Conservation (phyloP, 2,329 filamentous ascomycete genomes). For the Thelonectria discophora region DNA sequence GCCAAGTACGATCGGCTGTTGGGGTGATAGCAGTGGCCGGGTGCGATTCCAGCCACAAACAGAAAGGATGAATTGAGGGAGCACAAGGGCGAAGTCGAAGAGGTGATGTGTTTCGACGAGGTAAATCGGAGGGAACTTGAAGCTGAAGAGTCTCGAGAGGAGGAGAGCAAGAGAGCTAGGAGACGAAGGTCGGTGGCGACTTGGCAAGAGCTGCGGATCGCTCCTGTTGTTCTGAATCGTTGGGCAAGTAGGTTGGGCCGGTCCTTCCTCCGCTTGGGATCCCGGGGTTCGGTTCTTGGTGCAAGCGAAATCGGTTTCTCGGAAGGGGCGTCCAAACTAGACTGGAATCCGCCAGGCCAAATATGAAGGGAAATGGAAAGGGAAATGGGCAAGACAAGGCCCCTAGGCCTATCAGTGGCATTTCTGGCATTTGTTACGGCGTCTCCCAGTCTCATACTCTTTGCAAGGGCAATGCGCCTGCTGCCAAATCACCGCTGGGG, state of each 20-base stretch:
- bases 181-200: background rate
- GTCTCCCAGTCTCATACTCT: background rate
- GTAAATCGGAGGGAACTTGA: background rate
- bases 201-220: slow-evolving; percentile 2
- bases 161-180: background rate
- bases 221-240: slow-evolving; percentile 5
- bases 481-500: slow-evolving; percentile 38
- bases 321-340: slow-evolving; percentile 16
- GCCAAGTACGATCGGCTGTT: slow-evolving; percentile 9
- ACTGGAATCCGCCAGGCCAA: background rate
- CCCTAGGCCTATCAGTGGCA: background rate
- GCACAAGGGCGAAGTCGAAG: background rate
- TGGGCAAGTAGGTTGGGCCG: slow-evolving; percentile 12
- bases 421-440: background rate
- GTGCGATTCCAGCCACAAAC: background rate
- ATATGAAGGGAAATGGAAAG: background rate
- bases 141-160: background rate
- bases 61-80: background rate
- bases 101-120: too few species aligned
- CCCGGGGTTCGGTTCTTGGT: slow-evolving; percentile 8
- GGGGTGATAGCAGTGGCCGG: slow-evolving; percentile 6
- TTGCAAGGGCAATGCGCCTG: slow-evolving; percentile 11
- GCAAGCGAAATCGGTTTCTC: slow-evolving; percentile 9
- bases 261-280: slow-evolving; percentile 4
- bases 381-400: slow-evolving; percentile 4